Percentiles rank a stretch among this genome's conserved stretches.
phyloP scores from a whole-genome alignment of 306 rosid species.

The Begonia loranthoides region DNA sequence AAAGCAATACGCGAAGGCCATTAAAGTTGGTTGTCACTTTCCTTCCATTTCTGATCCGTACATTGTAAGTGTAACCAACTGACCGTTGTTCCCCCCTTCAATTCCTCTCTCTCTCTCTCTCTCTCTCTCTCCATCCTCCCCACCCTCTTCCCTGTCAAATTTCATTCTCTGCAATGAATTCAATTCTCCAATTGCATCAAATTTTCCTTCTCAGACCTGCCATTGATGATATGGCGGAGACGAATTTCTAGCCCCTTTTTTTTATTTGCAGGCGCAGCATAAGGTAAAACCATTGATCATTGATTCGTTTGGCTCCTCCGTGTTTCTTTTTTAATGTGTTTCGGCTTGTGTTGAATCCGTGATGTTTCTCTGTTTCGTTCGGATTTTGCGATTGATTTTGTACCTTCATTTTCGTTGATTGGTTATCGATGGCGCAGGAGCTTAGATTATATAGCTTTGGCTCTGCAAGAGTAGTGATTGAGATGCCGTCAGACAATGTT shows the following conservation, averaged over 20 bases:
- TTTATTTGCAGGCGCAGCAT: conserved; percentile 34
- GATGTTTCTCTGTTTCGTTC: not conserved
- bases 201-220: not conserved
- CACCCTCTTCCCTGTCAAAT: too few species aligned
- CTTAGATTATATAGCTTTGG: conserved; percentile 12
- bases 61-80: conserved; percentile 27
- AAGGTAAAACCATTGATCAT: conserved; percentile 7
- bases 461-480: conserved; percentile 16
- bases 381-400: not conserved
- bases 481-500: conserved; percentile 41
- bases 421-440: conserved; percentile 3
- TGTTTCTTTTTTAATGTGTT: not conserved
- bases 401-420: not conserved
- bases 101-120: not conserved
- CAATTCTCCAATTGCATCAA: too few species aligned
- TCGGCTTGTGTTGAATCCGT: too few species aligned
- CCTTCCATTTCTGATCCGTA: conserved; percentile 8
- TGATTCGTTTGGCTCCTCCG: not conserved
- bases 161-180: too few species aligned
- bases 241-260: conserved; percentile 13
- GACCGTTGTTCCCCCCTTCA: conserved; percentile 15
- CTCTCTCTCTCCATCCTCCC: not conserved
- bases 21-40: not conserved
- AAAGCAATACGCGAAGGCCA: too few species aligned
- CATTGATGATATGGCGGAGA: conserved; percentile 3